Base-by-base conservation (phyloP, 768 basidiomycete species). In the Zangia roseola region DNA sequence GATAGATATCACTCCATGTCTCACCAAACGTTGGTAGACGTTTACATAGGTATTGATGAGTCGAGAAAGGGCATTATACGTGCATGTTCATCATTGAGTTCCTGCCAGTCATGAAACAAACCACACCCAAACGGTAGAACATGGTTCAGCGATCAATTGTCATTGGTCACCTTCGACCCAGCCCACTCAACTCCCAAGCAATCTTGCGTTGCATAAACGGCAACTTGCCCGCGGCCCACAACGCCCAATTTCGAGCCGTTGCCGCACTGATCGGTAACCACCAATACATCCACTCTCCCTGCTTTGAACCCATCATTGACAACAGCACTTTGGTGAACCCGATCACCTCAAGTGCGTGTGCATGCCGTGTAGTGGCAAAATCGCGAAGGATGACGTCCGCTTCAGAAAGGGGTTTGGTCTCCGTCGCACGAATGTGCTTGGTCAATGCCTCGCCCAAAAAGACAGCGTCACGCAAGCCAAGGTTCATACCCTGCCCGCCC, bases 401-500 rank as follows among this genome's bases (percentile, higher is more conserved):
- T 19, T 55, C 61, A 1, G 52, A 24, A 4, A 54, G 44, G 0
- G 57, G 23, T 19, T 41, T 26, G 6, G 45, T 49, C 28, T 58
- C 50, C 6, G 53, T 7, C 3, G 55, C 57, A 6, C 45, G 55
- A 1, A 73, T 45, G 57, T 77, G 76, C 25, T 67, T n/a, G n/a
- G n/a, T n/a, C n/a, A n/a, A n/a, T n/a, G n/a, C n/a, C n/a, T n/a
- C n/a, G n/a, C n/a, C n/a, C 14, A 81, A 66, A 40, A 69, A 65
- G 13, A 80, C 54, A 1, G 75, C 79, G 47, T 82, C 80, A 10
- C 80, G 73, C 20, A 82, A 60, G 10, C 79, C 79, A 23, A 82
- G 72, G 51, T 81, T 81, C 79, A 82, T 78, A 7, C 81, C 81
- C 52, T 81, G 80, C 1, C 80, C 81, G 2, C 81, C 79, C 3